These are phyloP conservation scores for Myxozyma lipomycoides DNA, from an alignment of 805 yeast species.

Conservation along the genomic window DNA sequence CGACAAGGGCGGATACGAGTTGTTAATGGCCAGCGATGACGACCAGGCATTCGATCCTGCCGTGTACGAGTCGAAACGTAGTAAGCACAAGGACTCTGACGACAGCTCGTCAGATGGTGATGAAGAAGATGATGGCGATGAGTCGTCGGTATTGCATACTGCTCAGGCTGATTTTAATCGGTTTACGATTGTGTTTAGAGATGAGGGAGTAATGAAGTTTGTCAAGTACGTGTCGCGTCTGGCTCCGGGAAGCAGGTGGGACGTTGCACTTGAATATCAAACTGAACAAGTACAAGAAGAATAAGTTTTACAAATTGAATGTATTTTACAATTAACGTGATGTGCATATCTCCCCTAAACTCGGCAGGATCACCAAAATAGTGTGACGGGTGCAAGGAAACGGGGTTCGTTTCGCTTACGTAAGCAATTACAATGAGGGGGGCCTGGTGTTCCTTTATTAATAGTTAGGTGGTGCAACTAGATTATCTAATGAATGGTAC, in stretches of 20 bases:
- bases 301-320: no score
- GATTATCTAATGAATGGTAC: no score
- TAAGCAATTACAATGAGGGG: no score
- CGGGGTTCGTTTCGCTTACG: no score
- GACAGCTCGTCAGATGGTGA: conserved; percentile 41
- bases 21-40: conserved; percentile 56
- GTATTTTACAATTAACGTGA: no score
- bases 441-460: no score
- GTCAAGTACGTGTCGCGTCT: conserved; percentile 84
- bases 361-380: no score
- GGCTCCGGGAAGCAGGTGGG: conserved; percentile 94
- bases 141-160: conserved; percentile 72
- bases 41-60: conserved; percentile 28
- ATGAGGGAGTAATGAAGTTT: conserved; percentile 81
- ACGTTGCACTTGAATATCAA: conserved; percentile 69
- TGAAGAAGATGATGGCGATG: conserved; percentile 51
- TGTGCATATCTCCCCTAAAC: no score
- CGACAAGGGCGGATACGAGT: conserved; percentile 89
- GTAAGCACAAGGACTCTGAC: conserved; percentile 12
- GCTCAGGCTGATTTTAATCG: conserved; percentile 82
- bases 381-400: no score
- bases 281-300: not conserved
- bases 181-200: conserved; percentile 72
- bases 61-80: conserved; percentile 26
- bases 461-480: no score